Evolutionary conservation across 805 yeast genomes (phyloP).

Genomic region (Yarrowia sp.): DNA sequence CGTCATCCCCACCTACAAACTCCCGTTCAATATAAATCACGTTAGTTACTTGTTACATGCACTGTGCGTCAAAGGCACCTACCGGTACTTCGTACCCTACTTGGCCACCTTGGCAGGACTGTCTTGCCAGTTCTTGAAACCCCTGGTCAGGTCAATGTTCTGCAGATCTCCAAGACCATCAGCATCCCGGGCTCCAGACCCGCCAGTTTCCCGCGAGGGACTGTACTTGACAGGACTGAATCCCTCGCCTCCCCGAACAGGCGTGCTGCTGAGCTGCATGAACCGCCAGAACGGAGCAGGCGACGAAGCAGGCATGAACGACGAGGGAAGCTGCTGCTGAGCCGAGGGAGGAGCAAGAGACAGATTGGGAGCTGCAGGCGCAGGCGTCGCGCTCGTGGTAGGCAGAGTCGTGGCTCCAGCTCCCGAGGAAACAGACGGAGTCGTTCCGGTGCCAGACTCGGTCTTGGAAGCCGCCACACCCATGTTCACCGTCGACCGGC

Average conservation of each 20-base stretch:
- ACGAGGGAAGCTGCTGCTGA: conserved; percentile 52
- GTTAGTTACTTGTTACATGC: conserved; percentile 30
- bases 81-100: too few relatives aligned
- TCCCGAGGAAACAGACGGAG: background rate
- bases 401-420: conserved; percentile 16
- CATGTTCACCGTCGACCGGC: conserved; percentile 33
- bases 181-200: conserved; percentile 25
- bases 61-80: too few relatives aligned
- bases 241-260: conserved; percentile 44
- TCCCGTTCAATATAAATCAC: background rate
- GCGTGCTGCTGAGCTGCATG: conserved; percentile 65
- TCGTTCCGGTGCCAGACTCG: conserved; percentile 5
- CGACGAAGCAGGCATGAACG: conserved; percentile 63
- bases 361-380: conserved; percentile 47
- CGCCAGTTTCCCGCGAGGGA: conserved; percentile 42
- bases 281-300: conserved; percentile 92
- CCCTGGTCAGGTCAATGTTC: conserved; percentile 58
- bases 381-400: conserved; percentile 41
- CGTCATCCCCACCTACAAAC: background rate
- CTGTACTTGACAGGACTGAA: conserved; percentile 48
- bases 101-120: conserved; percentile 35
- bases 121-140: conserved; percentile 48
- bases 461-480: conserved; percentile 2
- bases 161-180: conserved; percentile 54
- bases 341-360: conserved; percentile 52